These are phyloP conservation scores for Suillus variegatus DNA, from an alignment of 768 basidiomycete species.

Conservation along the genomic window DNA sequence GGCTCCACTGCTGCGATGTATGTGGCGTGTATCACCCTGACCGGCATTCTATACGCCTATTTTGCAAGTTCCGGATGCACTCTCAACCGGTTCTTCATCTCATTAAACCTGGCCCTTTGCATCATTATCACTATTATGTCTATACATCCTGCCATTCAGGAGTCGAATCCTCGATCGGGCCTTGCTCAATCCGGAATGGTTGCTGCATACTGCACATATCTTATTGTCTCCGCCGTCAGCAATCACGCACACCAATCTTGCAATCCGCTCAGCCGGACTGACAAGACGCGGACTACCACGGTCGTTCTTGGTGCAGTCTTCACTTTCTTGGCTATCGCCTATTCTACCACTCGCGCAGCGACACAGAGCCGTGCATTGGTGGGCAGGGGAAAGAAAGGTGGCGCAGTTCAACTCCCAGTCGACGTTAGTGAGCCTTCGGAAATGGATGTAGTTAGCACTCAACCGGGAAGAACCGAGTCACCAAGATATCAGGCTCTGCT, in stretches of 20 bases:
- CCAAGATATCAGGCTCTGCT: slow-evolving; percentile 92
- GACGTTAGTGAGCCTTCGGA: slow-evolving; percentile 64
- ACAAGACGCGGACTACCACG: slow-evolving; percentile 78
- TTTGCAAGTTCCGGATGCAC: slow-evolving; percentile 87
- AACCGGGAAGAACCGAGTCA: slow-evolving; percentile 81
- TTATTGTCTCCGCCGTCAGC: slow-evolving; percentile 89
- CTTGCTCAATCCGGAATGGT: slow-evolving; percentile 97
- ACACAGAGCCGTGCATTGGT: slow-evolving; percentile 92
- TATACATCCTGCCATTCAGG: slow-evolving; percentile 85
- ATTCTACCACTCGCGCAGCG: slow-evolving; percentile 94
- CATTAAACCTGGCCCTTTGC: slow-evolving; percentile 84
- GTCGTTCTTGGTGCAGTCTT: slow-evolving; percentile 91
- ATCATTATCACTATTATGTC: slow-evolving; percentile 80
- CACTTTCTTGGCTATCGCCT: slow-evolving; percentile 98
- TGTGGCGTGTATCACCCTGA: slow-evolving; percentile 78
- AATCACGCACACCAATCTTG: slow-evolving; percentile 87
- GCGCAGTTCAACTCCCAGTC: slow-evolving; percentile 62
- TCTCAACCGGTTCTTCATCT: slow-evolving; percentile 96
- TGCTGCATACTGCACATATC: slow-evolving; percentile 96
- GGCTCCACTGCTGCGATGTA: slow-evolving; percentile 92
- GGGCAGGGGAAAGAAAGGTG: slow-evolving; percentile 66
- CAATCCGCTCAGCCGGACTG: slow-evolving; percentile 80
- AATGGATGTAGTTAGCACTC: slow-evolving; percentile 74
- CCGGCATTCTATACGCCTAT: slow-evolving; percentile 87
- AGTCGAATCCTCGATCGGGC: slow-evolving; percentile 90